Evolutionary conservation across 2,329 filamentous ascomycete species (phyloP).

Genomic region (Metarhizium album): DNA sequence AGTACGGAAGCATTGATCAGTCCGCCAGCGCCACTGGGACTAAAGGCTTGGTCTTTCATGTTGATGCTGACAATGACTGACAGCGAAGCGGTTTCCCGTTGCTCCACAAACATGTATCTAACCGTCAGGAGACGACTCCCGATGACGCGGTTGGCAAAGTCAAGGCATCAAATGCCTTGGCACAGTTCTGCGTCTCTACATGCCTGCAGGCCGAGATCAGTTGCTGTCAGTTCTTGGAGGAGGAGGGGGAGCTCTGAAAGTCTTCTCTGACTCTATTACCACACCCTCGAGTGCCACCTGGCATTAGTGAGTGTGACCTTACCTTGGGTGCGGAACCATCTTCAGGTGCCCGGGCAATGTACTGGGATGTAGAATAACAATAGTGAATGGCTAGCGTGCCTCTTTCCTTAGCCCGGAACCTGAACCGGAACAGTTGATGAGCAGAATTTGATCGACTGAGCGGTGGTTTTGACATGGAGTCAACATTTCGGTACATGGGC

Average conservation of each 20-base stretch:
- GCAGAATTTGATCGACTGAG: neutral
- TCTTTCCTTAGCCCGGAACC: neutral
- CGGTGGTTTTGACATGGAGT: neutral
- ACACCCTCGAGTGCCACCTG: neutral
- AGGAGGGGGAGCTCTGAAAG: neutral
- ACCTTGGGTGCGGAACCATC: neutral
- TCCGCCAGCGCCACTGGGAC: neutral
- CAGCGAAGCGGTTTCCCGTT: neutral
- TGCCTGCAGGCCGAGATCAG: neutral
- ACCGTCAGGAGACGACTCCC: neutral
- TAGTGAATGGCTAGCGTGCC: neutral
- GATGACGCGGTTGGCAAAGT: neutral
- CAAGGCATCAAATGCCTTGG: neutral
- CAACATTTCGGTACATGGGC: neutral
- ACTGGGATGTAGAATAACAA: neutral
- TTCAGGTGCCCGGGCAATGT: neutral
- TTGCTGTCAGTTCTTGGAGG: neutral
- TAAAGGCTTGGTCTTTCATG: neutral
- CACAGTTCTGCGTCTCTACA: neutral
- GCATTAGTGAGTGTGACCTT: neutral
- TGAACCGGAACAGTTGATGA: neutral
- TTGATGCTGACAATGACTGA: neutral
- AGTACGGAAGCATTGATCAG: neutral
- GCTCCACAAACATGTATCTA: neutral
- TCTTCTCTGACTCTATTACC: neutral